A percentile compares a stretch with the other conserved stretches of the same genome.
Evolutionary conservation across 2,329 filamentous ascomycete species (phyloP).

Genomic region (Aspergillus flavus): DNA sequence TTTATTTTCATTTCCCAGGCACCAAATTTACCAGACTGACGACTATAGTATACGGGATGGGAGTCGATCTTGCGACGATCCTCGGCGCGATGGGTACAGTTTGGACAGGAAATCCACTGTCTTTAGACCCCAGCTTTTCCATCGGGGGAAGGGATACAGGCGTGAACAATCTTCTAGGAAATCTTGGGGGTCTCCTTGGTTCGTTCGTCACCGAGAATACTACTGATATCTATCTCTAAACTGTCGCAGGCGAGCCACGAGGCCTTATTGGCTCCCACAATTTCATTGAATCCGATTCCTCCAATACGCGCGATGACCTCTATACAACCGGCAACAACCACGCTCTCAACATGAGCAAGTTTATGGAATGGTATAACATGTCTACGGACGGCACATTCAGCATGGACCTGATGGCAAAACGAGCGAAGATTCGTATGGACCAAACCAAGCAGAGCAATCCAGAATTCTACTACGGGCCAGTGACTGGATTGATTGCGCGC

Average conservation of each 20-base stretch:
- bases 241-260: slow-evolving; percentile 42
- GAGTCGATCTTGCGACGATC: slow-evolving; percentile 46
- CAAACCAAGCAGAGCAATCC: slow-evolving; percentile 55
- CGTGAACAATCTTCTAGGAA: slow-evolving; percentile 46
- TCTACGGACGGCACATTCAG: slow-evolving; percentile 43
- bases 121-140: slow-evolving; percentile 54
- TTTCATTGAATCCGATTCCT: slow-evolving; percentile 58
- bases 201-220: slow-evolving; percentile 2
- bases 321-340: slow-evolving; percentile 55
- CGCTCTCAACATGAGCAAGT: slow-evolving; percentile 56
- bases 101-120: slow-evolving; percentile 54
- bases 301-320: slow-evolving; percentile 56
- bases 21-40: not conserved
- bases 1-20: not conserved
- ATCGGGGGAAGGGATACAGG: slow-evolving; percentile 51
- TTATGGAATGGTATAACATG: slow-evolving; percentile 51
- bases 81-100: slow-evolving; percentile 52
- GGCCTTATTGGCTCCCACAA: slow-evolving; percentile 58
- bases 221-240: not conserved
- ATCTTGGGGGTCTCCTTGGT: slow-evolving; percentile 49
- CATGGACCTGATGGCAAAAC: slow-evolving; percentile 47
- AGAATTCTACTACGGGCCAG: slow-evolving; percentile 58
- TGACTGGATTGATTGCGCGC: slow-evolving; percentile 52
- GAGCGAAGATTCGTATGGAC: slow-evolving; percentile 49
- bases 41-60: slow-evolving; percentile 51